Evolutionary conservation across 768 basidiomycete genomes (phyloP), one percentile per base, ranked within the genome.

Genomic region (Lyophyllum atratum): DNA sequence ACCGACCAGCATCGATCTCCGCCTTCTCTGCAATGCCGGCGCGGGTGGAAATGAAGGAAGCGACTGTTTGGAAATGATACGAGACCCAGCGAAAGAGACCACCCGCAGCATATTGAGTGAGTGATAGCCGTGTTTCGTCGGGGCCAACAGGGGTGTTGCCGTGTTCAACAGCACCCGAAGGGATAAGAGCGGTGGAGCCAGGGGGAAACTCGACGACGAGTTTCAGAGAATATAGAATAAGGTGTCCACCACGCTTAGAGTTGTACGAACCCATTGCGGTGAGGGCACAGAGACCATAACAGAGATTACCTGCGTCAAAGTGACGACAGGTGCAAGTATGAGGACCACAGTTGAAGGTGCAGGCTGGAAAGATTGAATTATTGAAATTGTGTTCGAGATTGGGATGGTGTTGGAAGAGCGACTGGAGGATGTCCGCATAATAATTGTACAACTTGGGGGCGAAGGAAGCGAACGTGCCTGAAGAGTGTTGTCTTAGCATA

Each of bases 81-180:
- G 50, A 43, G 1, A 62, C 66, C 64, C 64, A 69, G 2, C 66
- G 54, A 44, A 64, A 60, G 4, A 69, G 51, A 3, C 65, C 66
- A 5, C 66, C 67, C 0, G 66, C 64, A 1, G 59, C 45, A 40
- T 65, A 68, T 34, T 67, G 66, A 1, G 64, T 69, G 37, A 69
- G 34, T 0, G 64, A 64, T 4, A 40, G 29, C 1, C 63, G 54
- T 1, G 37, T 52, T 37, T 69, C 66, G 6, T 47, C 51, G 2
- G 37, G 39, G 21, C 42, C 24, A n/a, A 62, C 45, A 2, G 58
- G 51, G 6, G 55, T 56, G 43, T 59, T 62, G 17, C 55, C 58
- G 26, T 67, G 66, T 10, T 55, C 43, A 3, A 67, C 26, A 14
- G 53, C 40, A 5, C 53, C 66, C 0, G 64, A 68, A 1, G 66